Evolutionary conservation across 2,329 filamentous ascomycete genomes (phyloP).

Genomic region (Trichoderma afroharzianum): DNA sequence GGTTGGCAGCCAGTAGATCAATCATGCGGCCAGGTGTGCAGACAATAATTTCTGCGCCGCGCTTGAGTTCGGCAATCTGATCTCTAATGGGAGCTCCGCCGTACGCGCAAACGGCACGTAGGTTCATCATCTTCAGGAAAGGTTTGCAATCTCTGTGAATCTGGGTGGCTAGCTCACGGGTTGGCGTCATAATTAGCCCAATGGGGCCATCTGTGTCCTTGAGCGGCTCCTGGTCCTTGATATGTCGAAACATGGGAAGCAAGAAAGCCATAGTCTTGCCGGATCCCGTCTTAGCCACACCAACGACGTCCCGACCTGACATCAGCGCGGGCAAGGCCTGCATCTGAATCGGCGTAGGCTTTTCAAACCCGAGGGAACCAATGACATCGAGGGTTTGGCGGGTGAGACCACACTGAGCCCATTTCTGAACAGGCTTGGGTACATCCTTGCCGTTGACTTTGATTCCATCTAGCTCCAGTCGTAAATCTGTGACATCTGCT

Average conservation of each 20-base stretch:
- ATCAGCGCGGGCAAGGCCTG: conserved; percentile 94
- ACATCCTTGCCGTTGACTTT: conserved; percentile 86
- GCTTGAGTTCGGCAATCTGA: conserved; percentile 93
- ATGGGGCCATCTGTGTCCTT: conserved; percentile 84
- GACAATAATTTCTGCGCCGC: conserved; percentile 90
- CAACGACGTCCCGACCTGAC: conserved; percentile 92
- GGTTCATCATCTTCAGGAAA: conserved; percentile 79
- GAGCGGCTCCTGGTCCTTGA: conserved; percentile 84
- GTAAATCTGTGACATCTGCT: conserved; percentile 75
- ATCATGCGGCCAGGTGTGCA: conserved; percentile 95
- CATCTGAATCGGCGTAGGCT: conserved; percentile 89
- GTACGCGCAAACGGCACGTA: conserved; percentile 88
- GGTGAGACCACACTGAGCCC: conserved; percentile 90
- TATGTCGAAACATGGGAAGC: conserved; percentile 95
- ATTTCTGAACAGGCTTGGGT: conserved; percentile 92
- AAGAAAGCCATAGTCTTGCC: conserved; percentile 96
- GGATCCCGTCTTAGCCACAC: conserved; percentile 94
- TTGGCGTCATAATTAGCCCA: conserved; percentile 86
- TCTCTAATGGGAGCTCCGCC: conserved; percentile 95
- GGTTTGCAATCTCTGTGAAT: conserved; percentile 94
- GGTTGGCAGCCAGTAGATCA: conserved; percentile 88
- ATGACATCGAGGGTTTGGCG: conserved; percentile 85
- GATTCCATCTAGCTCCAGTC: conserved; percentile 89
- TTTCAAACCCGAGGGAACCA: conserved; percentile 74
- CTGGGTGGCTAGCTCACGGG: conserved; percentile 87